phyloP scores from a whole-genome alignment of 2,329 filamentous ascomycete genomes.

The Aspergillus pseudotamarii region DNA sequence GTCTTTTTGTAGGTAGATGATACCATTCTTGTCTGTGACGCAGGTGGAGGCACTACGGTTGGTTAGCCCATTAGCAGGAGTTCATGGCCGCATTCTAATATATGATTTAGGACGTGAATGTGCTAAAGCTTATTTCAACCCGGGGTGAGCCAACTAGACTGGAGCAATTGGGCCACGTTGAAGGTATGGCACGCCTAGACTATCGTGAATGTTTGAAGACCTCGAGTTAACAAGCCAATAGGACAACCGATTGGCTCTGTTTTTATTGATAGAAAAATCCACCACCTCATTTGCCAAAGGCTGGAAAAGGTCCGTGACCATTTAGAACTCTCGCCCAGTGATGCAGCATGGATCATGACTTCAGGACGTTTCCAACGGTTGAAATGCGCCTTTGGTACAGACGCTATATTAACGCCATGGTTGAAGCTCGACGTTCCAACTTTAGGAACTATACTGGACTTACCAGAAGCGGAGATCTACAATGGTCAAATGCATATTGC shows the following conservation, averaged over 20 bases:
- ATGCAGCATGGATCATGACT: constrained; percentile 34
- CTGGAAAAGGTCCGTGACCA: constrained; percentile 25
- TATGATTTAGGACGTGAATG: constrained; percentile 32
- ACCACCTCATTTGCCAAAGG: constrained; percentile 27
- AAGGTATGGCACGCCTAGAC: constrained; percentile 15
- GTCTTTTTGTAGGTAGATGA: constrained; percentile 38
- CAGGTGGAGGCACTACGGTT: constrained; percentile 52
- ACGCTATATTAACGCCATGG: constrained; percentile 25
- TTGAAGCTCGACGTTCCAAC: constrained; percentile 34
- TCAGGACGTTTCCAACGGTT: constrained; percentile 34
- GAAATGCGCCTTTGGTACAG: constrained; percentile 37
- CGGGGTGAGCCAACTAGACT: constrained; percentile 27
- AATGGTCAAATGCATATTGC: constrained; percentile 35
- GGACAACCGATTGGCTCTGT: constrained; percentile 41
- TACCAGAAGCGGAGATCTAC: constrained; percentile 30
- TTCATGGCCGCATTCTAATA: constrained; percentile 5
- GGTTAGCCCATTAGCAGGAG: not conserved
- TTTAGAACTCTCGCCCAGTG: constrained; percentile 19
- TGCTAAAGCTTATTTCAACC: constrained; percentile 29
- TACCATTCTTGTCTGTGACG: constrained; percentile 54
- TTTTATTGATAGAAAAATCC: constrained; percentile 36
- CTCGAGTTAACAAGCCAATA: constrained; percentile 6
- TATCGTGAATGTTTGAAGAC: not conserved
- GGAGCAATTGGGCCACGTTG: constrained; percentile 29
- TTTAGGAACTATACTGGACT: constrained; percentile 19